Evolutionary conservation across 192 early-diverging fungal species (phyloP), one percentile per base, ranked within the genome.

Genomic region (Umbelopsis ramanniana): DNA sequence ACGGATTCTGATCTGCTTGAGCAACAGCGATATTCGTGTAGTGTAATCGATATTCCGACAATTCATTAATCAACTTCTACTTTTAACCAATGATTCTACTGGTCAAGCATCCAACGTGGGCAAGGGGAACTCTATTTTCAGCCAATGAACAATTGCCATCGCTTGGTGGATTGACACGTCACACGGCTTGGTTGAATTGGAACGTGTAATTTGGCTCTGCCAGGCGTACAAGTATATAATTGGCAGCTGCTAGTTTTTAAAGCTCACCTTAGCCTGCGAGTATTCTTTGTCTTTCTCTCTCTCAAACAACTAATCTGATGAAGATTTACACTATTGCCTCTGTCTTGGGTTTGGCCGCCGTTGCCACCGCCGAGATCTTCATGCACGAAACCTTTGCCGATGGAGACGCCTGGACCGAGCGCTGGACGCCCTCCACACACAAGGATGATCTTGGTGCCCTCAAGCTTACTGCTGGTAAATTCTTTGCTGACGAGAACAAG

Each of bases 321-420:
- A 81, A 81, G 79, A 55, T 74, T 69, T 52, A 67, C 66, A 81
- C 79, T 54, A 67, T 81, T 70, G 79, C 79, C 63, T 68, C 72
- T 75, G 33, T 81, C 46, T 55, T 81, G 17, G 79, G 79, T 66
- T 70, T 81, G 54, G 69, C 72, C 46, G 54, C 72, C 24, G 40
- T 84, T 26, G 74, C 68, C 22, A 69, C 73, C 57, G 89, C 89
- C 71, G 89, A 93, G 68, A 84, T 93, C 53, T 96, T 93, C 86
- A 89, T 95, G 69, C 85, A 95, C 77, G 95, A 98, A 84, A 91
- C 89, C 68, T 98, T 98, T 74, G 81, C 84, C 50, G 83, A 86
- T 50, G 76, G 76, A 46, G 75, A 73, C 66, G 81, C 72, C 35
- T 88, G 87, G 89, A 82, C 82, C 52, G 76, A 91, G 68, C 87